Evolutionary conservation across 768 basidiomycete species (phyloP), one percentile per base, ranked within the genome.

Genomic region (Galerina sulciceps): DNA sequence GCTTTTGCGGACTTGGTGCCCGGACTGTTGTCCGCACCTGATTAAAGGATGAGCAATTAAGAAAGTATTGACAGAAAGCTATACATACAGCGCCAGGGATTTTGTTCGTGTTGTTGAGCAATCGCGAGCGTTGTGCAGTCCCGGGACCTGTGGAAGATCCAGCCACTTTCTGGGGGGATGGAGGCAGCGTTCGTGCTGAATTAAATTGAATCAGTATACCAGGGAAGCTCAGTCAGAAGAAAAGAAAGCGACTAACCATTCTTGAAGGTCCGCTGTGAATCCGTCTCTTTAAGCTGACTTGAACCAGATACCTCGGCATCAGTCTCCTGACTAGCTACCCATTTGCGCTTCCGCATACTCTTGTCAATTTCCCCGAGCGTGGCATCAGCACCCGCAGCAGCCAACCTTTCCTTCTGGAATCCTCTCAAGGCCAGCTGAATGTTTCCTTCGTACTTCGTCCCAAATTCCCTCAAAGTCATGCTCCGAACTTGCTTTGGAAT

Each of bases 381-480:
- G 6, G 78, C 81, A 49, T 79, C 81, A 18, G 78, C 82, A 22
- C 81, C 80, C 26, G 77, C 77, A 18, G 79, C 79, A 14, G 75
- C 78, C 56, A 91, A 74, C 55, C 80, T 78, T 59, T 89, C 88
- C 66, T 81, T 85, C 73, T 89, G 88, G 48, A 88, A 71, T 1
- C 87, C 90, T 58, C 85, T 79, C 59, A 91, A 72, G 40, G 88
- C 89, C 9, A 83, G 84, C 67, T 91, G 89, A 22, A 91, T 76
- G 65, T 91, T 87, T 2, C 89, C 91, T 52, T 87, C 79, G 73
- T 92, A 93, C 68, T 89, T 90, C 59, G 85, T 83, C 15, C 85
- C 87, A 70, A 93, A 91, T 43, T 92, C 90, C 61, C 84, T 84
- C 82, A 93, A 85, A 13, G 85, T 84, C 71, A 93, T 85, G 26